These are phyloP conservation scores for Nicotiana rustica DNA, from an alignment of 305 asterid genomes.

Conservation along the genomic window DNA sequence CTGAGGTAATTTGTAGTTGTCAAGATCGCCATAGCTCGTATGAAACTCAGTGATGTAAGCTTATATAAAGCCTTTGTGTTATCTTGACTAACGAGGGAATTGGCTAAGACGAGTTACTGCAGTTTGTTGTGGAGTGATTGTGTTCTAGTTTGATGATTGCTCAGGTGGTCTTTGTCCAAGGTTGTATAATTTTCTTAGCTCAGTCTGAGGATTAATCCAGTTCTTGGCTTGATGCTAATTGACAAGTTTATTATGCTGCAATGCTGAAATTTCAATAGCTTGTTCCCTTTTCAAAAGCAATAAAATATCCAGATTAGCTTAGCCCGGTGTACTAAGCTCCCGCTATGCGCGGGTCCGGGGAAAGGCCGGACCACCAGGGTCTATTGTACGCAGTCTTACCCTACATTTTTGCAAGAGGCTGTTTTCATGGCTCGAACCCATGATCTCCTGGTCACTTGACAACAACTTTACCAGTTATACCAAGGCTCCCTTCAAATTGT, in stretches of 20 bases:
- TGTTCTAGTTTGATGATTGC: not conserved
- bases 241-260: not conserved
- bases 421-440: too few species aligned
- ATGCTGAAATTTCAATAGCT: not conserved
- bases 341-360: too few species aligned
- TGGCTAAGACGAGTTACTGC: not conserved
- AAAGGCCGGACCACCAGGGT: too few species aligned
- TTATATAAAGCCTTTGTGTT: constrained; percentile 15
- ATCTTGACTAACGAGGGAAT: not conserved
- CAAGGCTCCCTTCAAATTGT: too few species aligned
- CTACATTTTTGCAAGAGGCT: too few species aligned
- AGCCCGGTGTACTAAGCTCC: too few species aligned
- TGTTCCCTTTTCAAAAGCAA: not conserved
- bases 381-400: too few species aligned
- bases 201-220: not conserved
- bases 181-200: not conserved
- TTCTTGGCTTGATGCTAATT: not conserved
- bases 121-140: not conserved
- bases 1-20: constrained; percentile 27
- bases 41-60: not conserved
- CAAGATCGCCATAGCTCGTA: not conserved
- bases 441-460: too few species aligned
- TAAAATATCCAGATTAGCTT: not conserved
- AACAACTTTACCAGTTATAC: too few species aligned
- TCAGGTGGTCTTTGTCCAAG: not conserved